Conservation (phyloP, 2,329 filamentous ascomycete genomes). For the Epichloe hybrida region DNA sequence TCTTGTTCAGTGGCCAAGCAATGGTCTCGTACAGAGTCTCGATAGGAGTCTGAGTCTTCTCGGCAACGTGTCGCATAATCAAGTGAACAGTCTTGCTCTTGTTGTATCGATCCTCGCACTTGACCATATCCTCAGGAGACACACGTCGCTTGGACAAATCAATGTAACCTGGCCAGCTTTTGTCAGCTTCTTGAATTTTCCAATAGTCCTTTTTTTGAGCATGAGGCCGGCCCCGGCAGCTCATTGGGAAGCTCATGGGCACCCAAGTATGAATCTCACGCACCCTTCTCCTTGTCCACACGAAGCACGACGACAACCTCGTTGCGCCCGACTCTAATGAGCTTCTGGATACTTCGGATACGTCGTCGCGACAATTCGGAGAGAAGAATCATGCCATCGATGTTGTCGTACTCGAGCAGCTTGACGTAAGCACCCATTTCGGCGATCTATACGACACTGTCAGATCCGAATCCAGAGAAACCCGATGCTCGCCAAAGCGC, state of each 20-base stretch:
- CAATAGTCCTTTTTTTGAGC: neutral
- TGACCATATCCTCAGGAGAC: conserved; percentile 91
- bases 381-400: conserved; percentile 98
- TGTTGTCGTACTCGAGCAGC: conserved; percentile 98
- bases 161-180: conserved; percentile 54
- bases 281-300: conserved; percentile 98
- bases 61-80: conserved; percentile 96
- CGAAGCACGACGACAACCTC: conserved; percentile 96
- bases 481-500: neutral
- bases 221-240: neutral
- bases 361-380: conserved; percentile 94
- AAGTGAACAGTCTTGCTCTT: conserved; percentile 99
- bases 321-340: conserved; percentile 94
- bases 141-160: conserved; percentile 98
- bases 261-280: conserved; percentile 11
- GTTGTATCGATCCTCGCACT: conserved; percentile 99
- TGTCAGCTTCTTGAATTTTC: conserved; percentile 13
- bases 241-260: neutral
- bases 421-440: conserved; percentile 99
- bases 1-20: conserved; percentile 94
- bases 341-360: conserved; percentile 97
- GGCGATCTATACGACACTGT: conserved; percentile 54
- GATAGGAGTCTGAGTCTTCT: conserved; percentile 92
- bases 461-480: neutral
- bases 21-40: conserved; percentile 89